phyloP scores from a whole-genome alignment of 176 grass and related monocot species.

The Cenchrus purpureus region DNA sequence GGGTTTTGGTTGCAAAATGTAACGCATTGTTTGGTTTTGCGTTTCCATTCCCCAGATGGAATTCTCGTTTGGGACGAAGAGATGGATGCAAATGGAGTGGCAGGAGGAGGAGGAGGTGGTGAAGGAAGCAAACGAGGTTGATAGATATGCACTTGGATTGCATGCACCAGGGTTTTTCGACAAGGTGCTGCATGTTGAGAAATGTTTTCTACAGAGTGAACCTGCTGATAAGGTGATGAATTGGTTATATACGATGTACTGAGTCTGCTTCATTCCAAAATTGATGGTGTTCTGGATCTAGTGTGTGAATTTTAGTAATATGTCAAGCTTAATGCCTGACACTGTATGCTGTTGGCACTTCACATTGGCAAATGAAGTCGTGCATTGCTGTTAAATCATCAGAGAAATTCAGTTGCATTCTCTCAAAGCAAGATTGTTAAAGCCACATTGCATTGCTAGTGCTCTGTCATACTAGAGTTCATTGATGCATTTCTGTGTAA shows the following conservation, averaged over 20 bases:
- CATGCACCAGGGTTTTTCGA: constrained; percentile 92
- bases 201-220: constrained; percentile 90
- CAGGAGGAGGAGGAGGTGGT: constrained; percentile 41
- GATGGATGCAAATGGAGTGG: constrained; percentile 63
- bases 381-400: background rate
- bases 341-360: background rate
- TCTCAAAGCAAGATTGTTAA: background rate
- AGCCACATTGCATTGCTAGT: background rate
- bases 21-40: constrained; percentile 11
- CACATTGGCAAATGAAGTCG: background rate
- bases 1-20: constrained; percentile 42
- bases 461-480: background rate
- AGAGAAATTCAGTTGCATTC: too few relatives aligned
- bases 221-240: constrained; percentile 74
- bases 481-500: background rate
- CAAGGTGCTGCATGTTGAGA: constrained; percentile 80
- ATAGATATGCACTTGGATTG: constrained; percentile 69
- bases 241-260: background rate
- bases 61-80: constrained; percentile 91
- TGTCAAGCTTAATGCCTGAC: background rate
- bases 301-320: background rate
- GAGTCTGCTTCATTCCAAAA: background rate
- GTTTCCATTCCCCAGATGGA: constrained; percentile 71
- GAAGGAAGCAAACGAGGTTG: constrained; percentile 29
- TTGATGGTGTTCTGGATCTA: background rate